Evolutionary conservation across 495 filamentous ascomycete genomes (phyloP), one percentile per base, ranked within the genome.

Genomic region (Platismatia glauca): DNA sequence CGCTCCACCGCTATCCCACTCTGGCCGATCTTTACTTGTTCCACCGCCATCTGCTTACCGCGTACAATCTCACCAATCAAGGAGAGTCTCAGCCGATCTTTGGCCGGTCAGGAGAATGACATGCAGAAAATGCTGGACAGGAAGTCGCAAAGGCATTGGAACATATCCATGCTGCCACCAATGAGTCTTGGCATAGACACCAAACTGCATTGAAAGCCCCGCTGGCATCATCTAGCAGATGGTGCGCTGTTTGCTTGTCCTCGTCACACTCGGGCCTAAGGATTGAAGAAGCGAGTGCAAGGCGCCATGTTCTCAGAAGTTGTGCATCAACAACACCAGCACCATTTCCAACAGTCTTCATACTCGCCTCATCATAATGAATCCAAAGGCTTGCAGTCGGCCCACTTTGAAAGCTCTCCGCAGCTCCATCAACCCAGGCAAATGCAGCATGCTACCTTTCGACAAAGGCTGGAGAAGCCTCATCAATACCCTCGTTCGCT

Each of bases 401-500:
- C 53, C 15, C 27, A 44, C 43, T 22, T 31, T 20, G 31, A 20
- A n/a, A 57, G 20, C 29, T 20, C 44, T 39, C 31, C 55, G 20
- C 33, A 63, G 7, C 22, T 35, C 29, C 46, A 38, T 53, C 60
- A 58, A 43, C 52, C 27, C 12, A 62, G 33, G 20, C 39, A 46
- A 24, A 38, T 58, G n/a, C 58, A 58, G 48, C 62, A 61, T 61
- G 50, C 58, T 58, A 61, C 52, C 44, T 58, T 59, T 50, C 24
- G 31, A 35, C 66, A 66, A 31, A 58, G 70, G 55, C 58, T 68
- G 18, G 72, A 71, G 57, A 74, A 73, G 56, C 66, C 71, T 15
- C 74, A 70, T 59, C 76, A 72, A 60, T 74, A 78, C 63, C 72
- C 76, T 18, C 69, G 70, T 60, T 75, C 76, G 20, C 63, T 76